Evolutionary conservation across 1,284 basidiomycete species (phyloP), one percentile per base, ranked within the genome.

Genomic region (Earliella scabrosa): DNA sequence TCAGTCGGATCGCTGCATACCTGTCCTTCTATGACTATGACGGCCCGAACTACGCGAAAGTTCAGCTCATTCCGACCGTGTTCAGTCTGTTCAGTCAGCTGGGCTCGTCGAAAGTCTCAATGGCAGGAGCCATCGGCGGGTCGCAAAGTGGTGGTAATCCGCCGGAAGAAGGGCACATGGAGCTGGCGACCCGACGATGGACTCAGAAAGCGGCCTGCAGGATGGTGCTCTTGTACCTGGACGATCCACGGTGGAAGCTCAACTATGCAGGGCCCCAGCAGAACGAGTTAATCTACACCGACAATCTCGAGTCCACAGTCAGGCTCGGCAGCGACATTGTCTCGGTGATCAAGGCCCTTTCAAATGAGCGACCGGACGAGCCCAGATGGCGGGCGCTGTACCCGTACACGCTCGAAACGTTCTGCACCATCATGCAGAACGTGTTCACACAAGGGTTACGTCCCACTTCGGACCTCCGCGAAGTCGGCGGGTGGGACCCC

Each of bases 1-100:
- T 44, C 13, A 29, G 21, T 26, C 43, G 43, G 4, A 29, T 44
- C 16, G 26, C 43, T 18, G 26, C 41, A 9, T 51, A 44, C 11
- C 40, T 51, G 20, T 44, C 50, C 2, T 51, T 51, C 34, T 51
- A 44, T 20, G 50, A 51, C 24, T 16, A 14, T 7, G 16, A 11
- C 9, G 29, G 29, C 29, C 29, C 13, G 29, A 31, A 31, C n/a
- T n/a, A 51, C 23, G 26, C n/a, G 26, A 26, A n/a, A 20, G 27
- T 16, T 9, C n/a, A 21, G 3, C 43, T 44, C 27, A 31, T 26
- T 9, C 10, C 24, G 2, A 38, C 32, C 8, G 32, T 36, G 2
- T 21, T 51, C 32, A 51, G 40, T 23, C 26, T 51, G 18, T 18
- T 51, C 8, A 23, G 21, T 20, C 8, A 51, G 10, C 32, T 51